Conservation (phyloP, 495 filamentous ascomycete species). For the Lasiosphaeria hispida region DNA sequence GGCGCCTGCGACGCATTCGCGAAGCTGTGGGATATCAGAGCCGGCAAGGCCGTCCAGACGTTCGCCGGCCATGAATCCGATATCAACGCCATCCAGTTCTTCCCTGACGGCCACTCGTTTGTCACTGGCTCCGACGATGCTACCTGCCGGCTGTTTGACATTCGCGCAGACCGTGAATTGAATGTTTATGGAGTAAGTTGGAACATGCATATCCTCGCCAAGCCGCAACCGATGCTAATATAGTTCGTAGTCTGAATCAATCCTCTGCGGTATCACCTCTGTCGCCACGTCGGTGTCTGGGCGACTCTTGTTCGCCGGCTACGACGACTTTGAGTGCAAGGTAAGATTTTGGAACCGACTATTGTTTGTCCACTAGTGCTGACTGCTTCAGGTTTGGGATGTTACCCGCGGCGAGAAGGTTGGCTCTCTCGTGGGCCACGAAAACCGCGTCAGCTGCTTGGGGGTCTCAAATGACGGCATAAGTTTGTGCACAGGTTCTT, state of each 20-base stretch:
- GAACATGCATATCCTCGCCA: background rate
- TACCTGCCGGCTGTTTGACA: constrained; percentile 95
- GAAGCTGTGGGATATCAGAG: constrained; percentile 98
- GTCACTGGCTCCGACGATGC: constrained; percentile 98
- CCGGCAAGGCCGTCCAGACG: constrained; percentile 96
- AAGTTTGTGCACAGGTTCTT: constrained; percentile 98
- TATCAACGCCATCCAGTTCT: constrained; percentile 99
- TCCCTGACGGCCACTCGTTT: constrained; percentile 98
- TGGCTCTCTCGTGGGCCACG: constrained; percentile 91
- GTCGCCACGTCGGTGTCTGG: constrained; percentile 98
- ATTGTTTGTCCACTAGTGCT: constrained; percentile 7
- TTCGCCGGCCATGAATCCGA: constrained; percentile 98
- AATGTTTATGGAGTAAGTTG: constrained; percentile 88
- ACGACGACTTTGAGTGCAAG: constrained; percentile 99
- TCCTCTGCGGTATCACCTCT: constrained; percentile 96
- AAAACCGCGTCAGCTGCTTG: constrained; percentile 97
- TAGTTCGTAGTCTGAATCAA: constrained; percentile 79
- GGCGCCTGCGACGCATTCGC: constrained; percentile 98
- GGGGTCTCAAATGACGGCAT: constrained; percentile 98
- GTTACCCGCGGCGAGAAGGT: constrained; percentile 94
- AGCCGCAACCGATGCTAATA: constrained; percentile 17
- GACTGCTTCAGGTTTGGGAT: constrained; percentile 80
- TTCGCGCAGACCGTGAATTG: constrained; percentile 91
- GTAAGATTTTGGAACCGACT: constrained; percentile 48
- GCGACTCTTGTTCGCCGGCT: constrained; percentile 91